Evolutionary conservation across 164 flowering plant species (phyloP).

Genomic region (Saururus chinensis): DNA sequence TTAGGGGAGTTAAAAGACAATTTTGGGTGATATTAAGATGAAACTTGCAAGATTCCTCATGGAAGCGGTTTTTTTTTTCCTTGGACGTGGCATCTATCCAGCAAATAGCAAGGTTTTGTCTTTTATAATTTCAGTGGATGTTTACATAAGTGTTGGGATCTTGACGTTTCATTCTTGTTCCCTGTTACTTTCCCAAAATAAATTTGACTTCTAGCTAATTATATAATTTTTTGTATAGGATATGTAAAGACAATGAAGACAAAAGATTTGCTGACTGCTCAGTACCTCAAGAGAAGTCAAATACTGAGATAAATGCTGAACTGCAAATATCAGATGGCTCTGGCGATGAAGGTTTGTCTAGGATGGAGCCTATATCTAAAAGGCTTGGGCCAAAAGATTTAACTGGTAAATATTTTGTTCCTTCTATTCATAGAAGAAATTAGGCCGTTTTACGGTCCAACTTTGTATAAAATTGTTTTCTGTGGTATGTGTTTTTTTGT

Average conservation of each 20-base stretch:
- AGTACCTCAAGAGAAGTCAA: slow-evolving; percentile 86
- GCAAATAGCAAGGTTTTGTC: no score
- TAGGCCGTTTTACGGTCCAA: not conserved
- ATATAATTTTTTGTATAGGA: slow-evolving; percentile 31
- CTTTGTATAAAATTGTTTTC: not conserved
- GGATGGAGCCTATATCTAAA: slow-evolving; percentile 16
- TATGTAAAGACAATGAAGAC: slow-evolving; percentile 80
- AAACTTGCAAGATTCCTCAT: no score
- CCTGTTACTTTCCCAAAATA: not conserved
- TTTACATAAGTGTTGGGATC: not conserved
- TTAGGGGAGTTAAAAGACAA: no score
- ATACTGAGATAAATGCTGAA: slow-evolving; percentile 88
- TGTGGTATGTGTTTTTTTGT: slow-evolving; percentile 4
- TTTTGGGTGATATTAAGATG: no score
- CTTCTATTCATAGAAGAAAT: not conserved
- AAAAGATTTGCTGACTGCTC: slow-evolving; percentile 80
- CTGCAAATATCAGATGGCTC: slow-evolving; percentile 79
- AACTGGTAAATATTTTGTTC: slow-evolving; percentile 25
- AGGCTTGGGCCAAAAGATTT: slow-evolving; percentile 18
- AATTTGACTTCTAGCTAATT: not conserved
- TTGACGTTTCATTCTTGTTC: not conserved
- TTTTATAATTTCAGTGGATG: no score
- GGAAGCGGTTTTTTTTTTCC: no score
- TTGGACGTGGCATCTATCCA: no score
- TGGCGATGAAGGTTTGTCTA: slow-evolving; percentile 56